phyloP scores from a whole-genome alignment of 1,284 basidiomycete species.

The Microbotryum scabiosae region DNA sequence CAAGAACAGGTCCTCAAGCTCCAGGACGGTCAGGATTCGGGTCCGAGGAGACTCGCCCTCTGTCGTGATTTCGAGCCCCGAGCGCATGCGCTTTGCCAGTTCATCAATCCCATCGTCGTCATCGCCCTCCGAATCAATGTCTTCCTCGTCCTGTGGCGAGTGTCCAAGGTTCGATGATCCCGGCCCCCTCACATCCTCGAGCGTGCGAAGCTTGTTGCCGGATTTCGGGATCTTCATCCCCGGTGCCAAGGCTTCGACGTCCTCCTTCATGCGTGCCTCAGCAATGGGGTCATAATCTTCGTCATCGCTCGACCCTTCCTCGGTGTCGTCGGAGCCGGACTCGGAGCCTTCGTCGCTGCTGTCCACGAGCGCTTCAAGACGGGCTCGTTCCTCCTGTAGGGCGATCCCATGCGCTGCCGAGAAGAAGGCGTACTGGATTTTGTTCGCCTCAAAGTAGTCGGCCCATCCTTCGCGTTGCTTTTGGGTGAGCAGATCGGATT shows the following conservation, averaged over 20 bases:
- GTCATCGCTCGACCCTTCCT: slow-evolving; percentile 24
- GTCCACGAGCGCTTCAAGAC: slow-evolving; percentile 48
- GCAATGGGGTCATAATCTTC: slow-evolving; percentile 12
- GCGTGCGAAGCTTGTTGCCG: slow-evolving; percentile 26
- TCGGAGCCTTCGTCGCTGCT: slow-evolving; percentile 4
- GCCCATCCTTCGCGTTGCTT: slow-evolving; percentile 81
- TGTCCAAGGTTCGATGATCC: no score
- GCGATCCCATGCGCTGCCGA: slow-evolving; percentile 86
- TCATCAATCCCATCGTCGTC: slow-evolving; percentile 42
- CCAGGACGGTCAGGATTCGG: slow-evolving; percentile 73
- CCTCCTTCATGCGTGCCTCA: slow-evolving; percentile 36
- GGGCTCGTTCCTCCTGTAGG: slow-evolving; percentile 58
- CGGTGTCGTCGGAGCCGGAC: slow-evolving; percentile 35
- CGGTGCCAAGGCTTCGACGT: slow-evolving; percentile 34
- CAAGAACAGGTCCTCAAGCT: slow-evolving; percentile 81
- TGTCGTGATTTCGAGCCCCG: slow-evolving; percentile 23
- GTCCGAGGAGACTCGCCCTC: slow-evolving; percentile 56
- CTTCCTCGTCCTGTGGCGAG: slow-evolving; percentile 25
- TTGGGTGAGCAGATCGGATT: slow-evolving; percentile 82
- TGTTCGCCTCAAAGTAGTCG: slow-evolving; percentile 78
- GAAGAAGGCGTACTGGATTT: slow-evolving; percentile 86
- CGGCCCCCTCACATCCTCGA: no score
- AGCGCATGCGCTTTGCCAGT: slow-evolving; percentile 20
- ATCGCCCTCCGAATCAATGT: slow-evolving; percentile 16
- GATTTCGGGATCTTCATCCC: slow-evolving; percentile 33